Evolutionary conservation across 345 rosid genomes (phyloP), one percentile per base, ranked within the genome.

Genomic region (Eucalyptus regnans): DNA sequence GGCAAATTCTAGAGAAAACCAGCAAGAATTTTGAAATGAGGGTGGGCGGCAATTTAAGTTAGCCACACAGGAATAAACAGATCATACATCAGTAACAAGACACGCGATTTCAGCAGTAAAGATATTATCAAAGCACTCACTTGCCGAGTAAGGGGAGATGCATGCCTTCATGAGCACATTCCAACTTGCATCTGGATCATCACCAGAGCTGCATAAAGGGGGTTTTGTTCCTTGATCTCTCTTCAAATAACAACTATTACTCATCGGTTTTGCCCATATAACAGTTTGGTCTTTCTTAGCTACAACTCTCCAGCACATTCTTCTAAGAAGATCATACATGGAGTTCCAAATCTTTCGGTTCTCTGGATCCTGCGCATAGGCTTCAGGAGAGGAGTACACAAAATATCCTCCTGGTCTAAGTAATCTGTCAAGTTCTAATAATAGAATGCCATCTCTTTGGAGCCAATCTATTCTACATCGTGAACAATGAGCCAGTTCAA

Each of bases 391-490:
- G 52, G 99, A 98, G 91, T 95, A 97, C 48, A 94, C 99, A 93
- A 98, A 98, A 91, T 96, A 96, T 51, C 99, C 99, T 68, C 99
- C 99, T 9, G 99, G 99, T 91, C 99, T 95, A 86, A 98, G 95
- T 87, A 98, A 87, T 91, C 99, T 95, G 92, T 98, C 99, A 48
- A 98, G 98, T 90, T 98, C 99, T 88, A 98, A 88, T 64, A 98
- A 90, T 90, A 98, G 97, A 89, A 98, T 92, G 89, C 99, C 99
- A 91, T 96, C 97, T 93, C 99, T 94, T 90, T 97, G 98, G 90
- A 96, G 98, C 99, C 99, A 98, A 92, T 98, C 99, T 89, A 98
- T 98, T 79, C 99, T 92, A 90, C 99, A 98, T 88, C 99, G 92
- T 31, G 99, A 98, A 91, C 99, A 98, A 91, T 98, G 99, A 89